A percentile compares a stretch with the other conserved stretches of the same genome.
Evolutionary conservation across 345 rosid species (phyloP).

Genomic region (Camelina neglecta): DNA sequence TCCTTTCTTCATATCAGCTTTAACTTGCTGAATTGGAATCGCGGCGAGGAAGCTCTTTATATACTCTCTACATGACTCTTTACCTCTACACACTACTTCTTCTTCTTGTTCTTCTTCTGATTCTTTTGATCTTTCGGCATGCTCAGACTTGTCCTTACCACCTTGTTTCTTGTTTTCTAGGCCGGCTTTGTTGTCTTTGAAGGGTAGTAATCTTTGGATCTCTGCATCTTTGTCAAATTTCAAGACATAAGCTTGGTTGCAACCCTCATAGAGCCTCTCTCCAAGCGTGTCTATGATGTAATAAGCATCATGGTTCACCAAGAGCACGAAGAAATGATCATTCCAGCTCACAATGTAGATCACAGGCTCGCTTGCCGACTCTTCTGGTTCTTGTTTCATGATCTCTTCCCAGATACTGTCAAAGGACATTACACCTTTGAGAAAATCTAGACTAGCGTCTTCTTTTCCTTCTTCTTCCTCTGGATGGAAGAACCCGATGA

Average conservation of each 20-base stretch:
- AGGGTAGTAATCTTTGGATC: conserved; percentile 51
- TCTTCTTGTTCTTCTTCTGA: conserved; percentile 40
- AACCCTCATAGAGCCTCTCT: conserved; percentile 97
- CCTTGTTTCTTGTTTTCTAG: conserved; percentile 55
- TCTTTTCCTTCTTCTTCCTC: conserved; percentile 64
- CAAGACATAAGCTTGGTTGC: conserved; percentile 91
- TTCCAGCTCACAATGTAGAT: conserved; percentile 97
- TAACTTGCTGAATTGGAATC: conserved; percentile 83
- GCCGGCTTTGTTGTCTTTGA: conserved; percentile 36
- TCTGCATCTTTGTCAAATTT: conserved; percentile 69
- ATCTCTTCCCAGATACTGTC: conserved; percentile 97
- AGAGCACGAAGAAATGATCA: conserved; percentile 92
- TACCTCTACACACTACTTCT: conserved; percentile 66
- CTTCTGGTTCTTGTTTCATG: conserved; percentile 55
- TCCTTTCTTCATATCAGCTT: conserved; percentile 90
- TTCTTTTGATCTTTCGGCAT: conserved; percentile 2
- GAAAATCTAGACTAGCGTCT: conserved; percentile 73
- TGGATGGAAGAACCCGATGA: conserved; percentile 93
- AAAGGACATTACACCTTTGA: conserved; percentile 89
- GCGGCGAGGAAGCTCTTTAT: conserved; percentile 97
- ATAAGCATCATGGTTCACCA: conserved; percentile 82
- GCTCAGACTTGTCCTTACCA: conserved; percentile 38
- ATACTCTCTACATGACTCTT: conserved; percentile 92
- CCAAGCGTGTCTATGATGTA: conserved; percentile 92
- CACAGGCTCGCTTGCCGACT: conserved; percentile 50